Evolutionary conservation across 2,329 filamentous ascomycete species (phyloP), one percentile per base, ranked within the genome.

Genomic region (Xylariales sp.): DNA sequence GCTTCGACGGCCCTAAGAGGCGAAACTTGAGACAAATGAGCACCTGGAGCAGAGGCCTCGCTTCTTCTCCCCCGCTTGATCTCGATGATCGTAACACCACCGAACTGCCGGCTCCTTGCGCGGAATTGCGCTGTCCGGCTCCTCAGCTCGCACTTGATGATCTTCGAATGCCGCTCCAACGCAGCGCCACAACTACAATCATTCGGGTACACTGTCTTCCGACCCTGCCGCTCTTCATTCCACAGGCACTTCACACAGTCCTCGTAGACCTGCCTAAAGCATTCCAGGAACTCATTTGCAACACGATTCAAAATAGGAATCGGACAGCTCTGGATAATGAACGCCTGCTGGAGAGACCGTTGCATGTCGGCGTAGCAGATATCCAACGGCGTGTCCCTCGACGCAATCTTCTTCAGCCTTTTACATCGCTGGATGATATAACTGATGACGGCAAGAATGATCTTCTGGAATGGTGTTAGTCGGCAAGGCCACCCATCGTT

Each of bases 11-110:
- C 8, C n/a, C n/a, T n/a, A n/a, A n/a, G n/a, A n/a, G n/a, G n/a
- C n/a, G n/a, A n/a, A n/a, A n/a, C n/a, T n/a, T n/a, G n/a, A n/a
- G n/a, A n/a, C n/a, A n/a, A n/a, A n/a, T n/a, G n/a, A n/a, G n/a
- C n/a, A n/a, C n/a, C n/a, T n/a, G 24, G n/a, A 27, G 24, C 8
- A n/a, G n/a, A 8, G 24, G 24, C 24, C 24, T 8, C 8, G 24
- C n/a, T 8, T n/a, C n/a, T n/a, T 27, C 24, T 27, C 8, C 8
- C 24, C n/a, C 24, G 24, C 24, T n/a, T 27, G 24, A 27, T 27
- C 15, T 9, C 9, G 8, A 7, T 10, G 8, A 32, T 32, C 16
- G 12, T 51, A 38, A 38, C 44, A 18, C 12, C 24, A 18, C 15
- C 32, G 14, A 15, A 16, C 15, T 10, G 29, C 29, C 15, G 9